Evolutionary conservation across 1,284 basidiomycete genomes (phyloP), one percentile per base, ranked within the genome.

Genomic region (Trametes polyzona): DNA sequence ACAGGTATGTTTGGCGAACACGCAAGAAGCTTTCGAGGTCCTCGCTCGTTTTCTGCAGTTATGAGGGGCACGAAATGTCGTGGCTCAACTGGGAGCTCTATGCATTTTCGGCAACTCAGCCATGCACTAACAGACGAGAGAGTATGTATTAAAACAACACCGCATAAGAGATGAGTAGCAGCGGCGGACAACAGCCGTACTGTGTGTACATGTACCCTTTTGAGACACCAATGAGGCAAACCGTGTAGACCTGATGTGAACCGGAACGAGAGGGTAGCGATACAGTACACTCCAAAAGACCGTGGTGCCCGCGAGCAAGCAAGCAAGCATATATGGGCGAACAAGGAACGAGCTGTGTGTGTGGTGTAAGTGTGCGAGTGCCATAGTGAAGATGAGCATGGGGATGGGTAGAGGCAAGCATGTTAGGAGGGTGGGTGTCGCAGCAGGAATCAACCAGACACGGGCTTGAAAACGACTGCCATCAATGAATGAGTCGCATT

Each of bases 251-350:
- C 49, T 40, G n/a, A 26, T 42, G 33, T 49, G 39, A 29, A 36
- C n/a, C n/a, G n/a, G 39, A 54, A 55, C 35, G 44, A 48, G 52
- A 19, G 52, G 51, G 51, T 63, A 59, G 48, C n/a, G 61, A 58
- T 59, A 63, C 61, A 63, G 55, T 57, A 59, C 52, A 59, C 61
- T 59, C 57, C 55, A 57, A 63, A n/a, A 26, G 58, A 59, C 53
- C 55, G 61, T 63, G 61, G 52, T 49, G 58, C 61, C 46, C 35
- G 58, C 30, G 33, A 58, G 43, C 61, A 52, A 55, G 46, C 61
- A 52, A 55, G 46, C 46, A 48, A 48, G 52, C 50, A 46, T 52
- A 29, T 26, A 39, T 24, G 29, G 10, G 47, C 5, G 23, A 21
- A 12, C 10, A 36, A 10, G 14, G 23, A 44, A 46, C 39, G 54